Conservation (phyloP, 1,284 basidiomycete genomes). For the Singerocomus inundabilis region DNA sequence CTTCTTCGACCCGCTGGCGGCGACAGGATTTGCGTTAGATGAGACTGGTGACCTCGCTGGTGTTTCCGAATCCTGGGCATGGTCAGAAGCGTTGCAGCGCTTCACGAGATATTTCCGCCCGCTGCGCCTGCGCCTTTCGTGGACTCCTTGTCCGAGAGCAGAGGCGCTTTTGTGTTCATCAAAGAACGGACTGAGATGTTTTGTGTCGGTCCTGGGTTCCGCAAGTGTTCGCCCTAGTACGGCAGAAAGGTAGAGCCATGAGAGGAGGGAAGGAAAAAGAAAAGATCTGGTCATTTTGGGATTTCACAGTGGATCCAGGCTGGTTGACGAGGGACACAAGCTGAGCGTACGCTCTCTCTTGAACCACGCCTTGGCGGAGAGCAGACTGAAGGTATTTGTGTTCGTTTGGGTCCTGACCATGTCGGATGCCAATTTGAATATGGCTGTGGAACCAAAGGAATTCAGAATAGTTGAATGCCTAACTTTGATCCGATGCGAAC, state of each 20-base stretch:
- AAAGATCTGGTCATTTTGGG: constrained; percentile 14
- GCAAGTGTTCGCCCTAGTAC: constrained; percentile 7
- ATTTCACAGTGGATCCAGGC: neutral
- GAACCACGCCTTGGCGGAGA: neutral
- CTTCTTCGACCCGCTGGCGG: constrained; percentile 28
- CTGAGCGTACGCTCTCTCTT: neutral
- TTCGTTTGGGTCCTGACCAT: neutral
- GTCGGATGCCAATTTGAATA: constrained; percentile 7
- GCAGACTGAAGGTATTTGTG: neutral
- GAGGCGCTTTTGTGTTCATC: constrained; percentile 1
- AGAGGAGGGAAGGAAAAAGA: constrained; percentile 7
- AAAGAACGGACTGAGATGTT: constrained; percentile 3
- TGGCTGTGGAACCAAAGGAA: constrained; percentile 13
- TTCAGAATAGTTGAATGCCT: constrained; percentile 4
- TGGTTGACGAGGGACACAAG: neutral
- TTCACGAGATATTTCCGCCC: constrained; percentile 16
- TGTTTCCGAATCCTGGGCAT: constrained; percentile 16
- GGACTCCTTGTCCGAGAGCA: neutral
- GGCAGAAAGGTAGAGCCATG: constrained; percentile 11
- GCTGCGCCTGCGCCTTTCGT: constrained; percentile 20
- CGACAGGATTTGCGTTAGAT: constrained; percentile 1
- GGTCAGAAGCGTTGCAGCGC: constrained; percentile 19
- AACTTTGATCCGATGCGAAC: too few relatives aligned
- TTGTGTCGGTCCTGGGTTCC: neutral
- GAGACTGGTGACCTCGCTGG: constrained; percentile 9